phyloP scores from a whole-genome alignment of 768 basidiomycete species.

The Suillus weaverae region DNA sequence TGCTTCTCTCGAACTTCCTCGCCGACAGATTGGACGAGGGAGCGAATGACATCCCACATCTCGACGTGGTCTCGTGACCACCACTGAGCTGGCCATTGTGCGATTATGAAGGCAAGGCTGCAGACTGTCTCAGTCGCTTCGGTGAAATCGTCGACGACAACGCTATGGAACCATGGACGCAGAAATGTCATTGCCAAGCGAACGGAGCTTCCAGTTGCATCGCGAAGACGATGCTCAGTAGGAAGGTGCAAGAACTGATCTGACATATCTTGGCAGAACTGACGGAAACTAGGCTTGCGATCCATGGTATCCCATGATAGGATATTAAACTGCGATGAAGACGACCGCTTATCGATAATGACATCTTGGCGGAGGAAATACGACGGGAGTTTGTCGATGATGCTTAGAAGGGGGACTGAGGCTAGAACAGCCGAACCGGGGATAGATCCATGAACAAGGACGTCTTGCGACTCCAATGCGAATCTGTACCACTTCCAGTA shows the following conservation, averaged over 20 bases:
- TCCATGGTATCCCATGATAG: conserved; percentile 57
- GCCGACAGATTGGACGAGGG: conserved; percentile 58
- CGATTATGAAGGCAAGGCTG: conserved; percentile 49
- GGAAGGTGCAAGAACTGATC: conserved; percentile 58
- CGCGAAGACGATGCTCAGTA: conserved; percentile 56
- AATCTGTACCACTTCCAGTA: conserved; percentile 80
- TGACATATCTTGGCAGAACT: conserved; percentile 72
- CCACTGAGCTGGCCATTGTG: conserved; percentile 68
- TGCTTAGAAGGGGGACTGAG: conserved; percentile 64
- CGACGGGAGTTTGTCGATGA: conserved; percentile 69
- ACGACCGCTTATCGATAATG: conserved; percentile 27
- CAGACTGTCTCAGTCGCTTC: conserved; percentile 38
- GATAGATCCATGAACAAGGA: conserved; percentile 69
- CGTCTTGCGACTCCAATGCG: conserved; percentile 73
- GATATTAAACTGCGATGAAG: conserved; percentile 34
- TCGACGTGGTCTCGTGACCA: conserved; percentile 68
- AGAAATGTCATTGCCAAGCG: conserved; percentile 67
- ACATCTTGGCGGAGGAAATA: conserved; percentile 54
- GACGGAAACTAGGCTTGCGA: conserved; percentile 61
- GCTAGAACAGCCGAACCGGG: conserved; percentile 65
- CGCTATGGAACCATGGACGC: conserved; percentile 65
- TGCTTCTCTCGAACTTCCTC: conserved; percentile 63
- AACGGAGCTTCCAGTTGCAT: conserved; percentile 67
- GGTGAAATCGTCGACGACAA: conserved; percentile 42
- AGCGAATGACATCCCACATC: conserved; percentile 56